Evolutionary conservation across 768 basidiomycete genomes (phyloP).

Genomic region (Termitomyces sp.): DNA sequence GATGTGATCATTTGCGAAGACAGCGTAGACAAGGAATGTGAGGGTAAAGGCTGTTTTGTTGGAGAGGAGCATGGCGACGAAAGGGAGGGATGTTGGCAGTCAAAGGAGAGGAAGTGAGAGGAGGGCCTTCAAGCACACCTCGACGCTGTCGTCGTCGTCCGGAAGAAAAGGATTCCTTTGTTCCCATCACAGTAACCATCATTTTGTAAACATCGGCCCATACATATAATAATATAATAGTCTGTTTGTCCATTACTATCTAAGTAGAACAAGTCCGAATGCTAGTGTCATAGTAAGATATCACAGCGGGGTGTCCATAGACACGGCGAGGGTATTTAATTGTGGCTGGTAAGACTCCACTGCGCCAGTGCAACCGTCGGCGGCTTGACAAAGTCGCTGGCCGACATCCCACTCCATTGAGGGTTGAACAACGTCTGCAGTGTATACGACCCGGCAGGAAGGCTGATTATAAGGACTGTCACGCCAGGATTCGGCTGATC

Average conservation of each 20-base stretch:
- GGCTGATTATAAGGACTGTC: slow-evolving; percentile 69
- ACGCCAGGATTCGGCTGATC: slow-evolving; percentile 80
- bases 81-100: background rate
- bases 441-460: slow-evolving; percentile 66
- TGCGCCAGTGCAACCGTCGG: slow-evolving; percentile 58
- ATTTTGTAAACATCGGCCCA: slow-evolving; percentile 1
- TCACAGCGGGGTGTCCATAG: slow-evolving; percentile 7
- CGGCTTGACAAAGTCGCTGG: slow-evolving; percentile 60
- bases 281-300: background rate
- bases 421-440: slow-evolving; percentile 89
- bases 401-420: slow-evolving; percentile 75
- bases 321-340: slow-evolving; percentile 27
- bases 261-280: background rate
- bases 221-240: background rate
- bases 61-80: slow-evolving; percentile 42
- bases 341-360: slow-evolving; percentile 82
- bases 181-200: slow-evolving; percentile 4
- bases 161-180: slow-evolving; percentile 9
- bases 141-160: slow-evolving; percentile 1
- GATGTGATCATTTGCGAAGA: slow-evolving; percentile 37
- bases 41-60: slow-evolving; percentile 40
- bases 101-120: background rate
- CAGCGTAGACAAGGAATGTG: slow-evolving; percentile 59
- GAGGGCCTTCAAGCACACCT: slow-evolving; percentile 14
- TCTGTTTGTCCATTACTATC: slow-evolving; percentile 5